Percentiles rank a stretch among this genome's conserved stretches.
These are phyloP conservation scores for Globisporangium cederbergense DNA, from an alignment of 352 stramenopile genomes.

Conservation along the genomic window DNA sequence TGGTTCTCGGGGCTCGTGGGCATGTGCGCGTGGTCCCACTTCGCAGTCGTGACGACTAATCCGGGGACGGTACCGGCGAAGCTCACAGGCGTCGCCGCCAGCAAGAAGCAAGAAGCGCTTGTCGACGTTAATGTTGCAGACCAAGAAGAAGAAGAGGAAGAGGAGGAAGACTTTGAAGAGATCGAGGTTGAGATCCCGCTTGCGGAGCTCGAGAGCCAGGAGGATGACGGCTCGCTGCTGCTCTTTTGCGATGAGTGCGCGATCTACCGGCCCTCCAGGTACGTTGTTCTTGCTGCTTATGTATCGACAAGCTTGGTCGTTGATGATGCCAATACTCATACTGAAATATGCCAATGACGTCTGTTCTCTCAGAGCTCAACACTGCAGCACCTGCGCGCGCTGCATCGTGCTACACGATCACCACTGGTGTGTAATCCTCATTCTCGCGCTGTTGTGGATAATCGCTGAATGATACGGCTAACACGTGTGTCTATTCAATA, in stretches of 20 bases:
- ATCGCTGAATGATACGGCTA: neutral
- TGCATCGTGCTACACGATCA: constrained; percentile 83
- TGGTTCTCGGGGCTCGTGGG: constrained; percentile 53
- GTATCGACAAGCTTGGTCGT: too few relatives aligned
- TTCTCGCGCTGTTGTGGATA: neutral
- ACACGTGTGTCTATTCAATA: constrained; percentile 16
- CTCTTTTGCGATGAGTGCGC: constrained; percentile 83
- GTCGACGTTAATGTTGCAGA: neutral
- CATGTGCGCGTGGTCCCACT: constrained; percentile 75
- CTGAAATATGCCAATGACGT: neutral
- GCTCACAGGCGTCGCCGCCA: constrained; percentile 22
- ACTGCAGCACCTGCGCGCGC: constrained; percentile 73
- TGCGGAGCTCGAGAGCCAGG: constrained; percentile 56
- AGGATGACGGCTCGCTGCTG: constrained; percentile 73
- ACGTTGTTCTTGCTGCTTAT: neutral
- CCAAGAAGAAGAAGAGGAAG: constrained; percentile 21
- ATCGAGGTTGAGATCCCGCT: constrained; percentile 64
- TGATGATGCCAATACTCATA: neutral
- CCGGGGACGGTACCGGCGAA: constrained; percentile 62
- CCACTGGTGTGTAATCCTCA: constrained; percentile 55
- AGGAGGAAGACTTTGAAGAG: constrained; percentile 27
- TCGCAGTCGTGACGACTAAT: constrained; percentile 72
- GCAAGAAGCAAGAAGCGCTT: neutral
- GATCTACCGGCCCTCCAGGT: constrained; percentile 74
- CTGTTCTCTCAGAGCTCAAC: constrained; percentile 47